phyloP scores from a whole-genome alignment of 2,329 filamentous ascomycete genomes.

The Cadophora gregata region DNA sequence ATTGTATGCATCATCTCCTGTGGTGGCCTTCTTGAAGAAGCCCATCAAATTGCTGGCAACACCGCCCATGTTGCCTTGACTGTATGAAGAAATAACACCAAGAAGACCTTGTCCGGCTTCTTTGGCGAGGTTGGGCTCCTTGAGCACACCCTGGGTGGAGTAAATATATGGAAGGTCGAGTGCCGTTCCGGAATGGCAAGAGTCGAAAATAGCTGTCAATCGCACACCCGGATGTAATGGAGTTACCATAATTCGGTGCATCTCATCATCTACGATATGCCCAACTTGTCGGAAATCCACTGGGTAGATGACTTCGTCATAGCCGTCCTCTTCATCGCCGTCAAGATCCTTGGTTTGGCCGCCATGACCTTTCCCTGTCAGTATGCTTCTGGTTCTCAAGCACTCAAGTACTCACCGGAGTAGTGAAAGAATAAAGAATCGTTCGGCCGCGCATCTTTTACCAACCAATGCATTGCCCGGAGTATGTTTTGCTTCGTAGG shows the following conservation, averaged over 20 bases:
- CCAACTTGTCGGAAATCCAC: conserved; percentile 81
- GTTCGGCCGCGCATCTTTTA: conserved; percentile 90
- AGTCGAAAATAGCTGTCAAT: conserved; percentile 73
- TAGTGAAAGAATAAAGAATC: conserved; percentile 98
- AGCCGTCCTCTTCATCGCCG: conserved; percentile 81
- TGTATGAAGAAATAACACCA: conserved; percentile 65
- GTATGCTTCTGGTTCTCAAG: conserved; percentile 28
- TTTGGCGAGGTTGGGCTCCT: conserved; percentile 71
- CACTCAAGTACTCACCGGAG: conserved; percentile 65
- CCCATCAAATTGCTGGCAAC: conserved; percentile 82
- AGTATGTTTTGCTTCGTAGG: conserved; percentile 95
- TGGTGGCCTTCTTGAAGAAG: conserved; percentile 86
- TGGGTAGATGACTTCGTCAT: conserved; percentile 84
- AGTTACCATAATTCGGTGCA: conserved; percentile 79
- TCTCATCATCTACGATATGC: conserved; percentile 83
- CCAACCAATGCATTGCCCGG: conserved; percentile 96
- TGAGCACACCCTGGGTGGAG: conserved; percentile 71
- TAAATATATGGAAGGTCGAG: conserved; percentile 73
- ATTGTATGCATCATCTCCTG: conserved; percentile 78
- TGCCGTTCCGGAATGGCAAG: conserved; percentile 70
- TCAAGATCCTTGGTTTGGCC: conserved; percentile 82
- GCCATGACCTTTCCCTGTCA: conserved; percentile 64
- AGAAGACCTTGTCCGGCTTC: conserved; percentile 70
- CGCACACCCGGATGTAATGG: conserved; percentile 83
- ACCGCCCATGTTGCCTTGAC: conserved; percentile 80